A percentile compares a stretch with the other conserved stretches of the same genome.
These are phyloP conservation scores for Pisolithus thermaeus DNA, from an alignment of 1,284 basidiomycete genomes.

Conservation along the genomic window DNA sequence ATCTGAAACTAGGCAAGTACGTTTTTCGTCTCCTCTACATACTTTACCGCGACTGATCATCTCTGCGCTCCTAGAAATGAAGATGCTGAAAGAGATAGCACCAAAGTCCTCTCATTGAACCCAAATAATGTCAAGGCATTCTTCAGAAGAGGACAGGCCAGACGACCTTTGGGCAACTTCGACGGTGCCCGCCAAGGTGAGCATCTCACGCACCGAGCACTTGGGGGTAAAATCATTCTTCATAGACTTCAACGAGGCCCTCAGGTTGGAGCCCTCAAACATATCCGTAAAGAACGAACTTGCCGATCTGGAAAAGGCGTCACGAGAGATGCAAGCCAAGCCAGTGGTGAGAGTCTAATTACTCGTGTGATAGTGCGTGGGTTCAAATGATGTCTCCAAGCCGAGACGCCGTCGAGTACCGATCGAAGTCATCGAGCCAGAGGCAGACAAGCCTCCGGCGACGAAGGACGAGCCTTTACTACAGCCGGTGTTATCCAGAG, in stretches of 20 bases:
- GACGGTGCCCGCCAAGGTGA: constrained; percentile 53
- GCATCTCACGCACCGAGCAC: constrained; percentile 14
- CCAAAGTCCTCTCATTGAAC: constrained; percentile 46
- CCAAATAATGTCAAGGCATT: constrained; percentile 64
- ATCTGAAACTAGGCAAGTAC: constrained; percentile 82
- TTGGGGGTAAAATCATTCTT: constrained; percentile 1
- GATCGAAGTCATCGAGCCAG: constrained; percentile 56
- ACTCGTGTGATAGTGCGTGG: not conserved
- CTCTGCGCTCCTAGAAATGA: constrained; percentile 41
- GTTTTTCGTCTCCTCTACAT: constrained; percentile 24
- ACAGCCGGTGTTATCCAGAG: constrained; percentile 26
- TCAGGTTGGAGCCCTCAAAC: constrained; percentile 54
- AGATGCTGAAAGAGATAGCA: constrained; percentile 73
- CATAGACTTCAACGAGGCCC: constrained; percentile 55
- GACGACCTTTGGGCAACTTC: constrained; percentile 44
- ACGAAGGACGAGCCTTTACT: constrained; percentile 14
- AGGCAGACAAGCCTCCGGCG: constrained; percentile 4
- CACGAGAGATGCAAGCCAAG: constrained; percentile 28
- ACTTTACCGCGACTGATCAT: not conserved
- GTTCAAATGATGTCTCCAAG: constrained; percentile 14
- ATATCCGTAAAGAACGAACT: constrained; percentile 53
- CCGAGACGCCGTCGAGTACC: constrained; percentile 57
- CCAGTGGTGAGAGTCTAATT: constrained; percentile 9
- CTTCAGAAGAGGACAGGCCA: constrained; percentile 68
- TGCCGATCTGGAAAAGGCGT: constrained; percentile 36